Evolutionary conservation across 768 basidiomycete genomes (phyloP).

Genomic region (Termitomyces sp.): DNA sequence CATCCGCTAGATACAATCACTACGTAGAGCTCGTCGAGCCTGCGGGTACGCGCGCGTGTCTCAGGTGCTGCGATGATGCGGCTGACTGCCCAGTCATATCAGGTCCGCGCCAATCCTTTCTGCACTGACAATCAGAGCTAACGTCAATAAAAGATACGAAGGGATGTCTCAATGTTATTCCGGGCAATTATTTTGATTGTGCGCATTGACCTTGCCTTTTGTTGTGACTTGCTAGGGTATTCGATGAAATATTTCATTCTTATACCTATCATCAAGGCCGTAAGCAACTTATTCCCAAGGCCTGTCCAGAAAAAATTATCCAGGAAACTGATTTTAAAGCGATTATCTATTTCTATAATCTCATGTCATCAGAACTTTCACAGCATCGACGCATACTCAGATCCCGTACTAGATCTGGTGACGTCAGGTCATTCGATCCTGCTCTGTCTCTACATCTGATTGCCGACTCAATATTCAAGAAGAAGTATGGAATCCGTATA

Average conservation of each 20-base stretch:
- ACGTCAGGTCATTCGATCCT: not conserved
- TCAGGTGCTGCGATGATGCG: slow-evolving; percentile 53
- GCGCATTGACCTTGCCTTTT: slow-evolving; percentile 13
- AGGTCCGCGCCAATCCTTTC: slow-evolving; percentile 26
- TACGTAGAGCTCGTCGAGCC: slow-evolving; percentile 61
- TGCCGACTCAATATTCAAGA: not conserved
- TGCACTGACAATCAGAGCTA: not conserved
- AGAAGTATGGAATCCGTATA: not conserved
- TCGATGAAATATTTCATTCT: not conserved
- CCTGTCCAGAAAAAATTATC: not conserved
- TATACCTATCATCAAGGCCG: too few relatives aligned
- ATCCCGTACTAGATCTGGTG: too few relatives aligned
- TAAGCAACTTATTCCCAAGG: not conserved
- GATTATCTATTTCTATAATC: not conserved
- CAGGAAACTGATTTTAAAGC: not conserved
- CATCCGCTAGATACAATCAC: slow-evolving; percentile 42
- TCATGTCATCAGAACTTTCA: not conserved
- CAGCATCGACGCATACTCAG: not conserved
- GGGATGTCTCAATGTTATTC: slow-evolving; percentile 50
- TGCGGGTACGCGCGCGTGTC: slow-evolving; percentile 45
- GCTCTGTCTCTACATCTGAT: too few relatives aligned
- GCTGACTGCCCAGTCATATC: slow-evolving; percentile 48
- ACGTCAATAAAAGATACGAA: slow-evolving; percentile 32
- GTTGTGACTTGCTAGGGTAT: not conserved
- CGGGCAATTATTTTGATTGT: slow-evolving; percentile 56